Percentiles rank a stretch among this genome's conserved stretches.
Conservation (phyloP, 192 early-diverging fungal species). For the Nowakowskiella sp. region DNA sequence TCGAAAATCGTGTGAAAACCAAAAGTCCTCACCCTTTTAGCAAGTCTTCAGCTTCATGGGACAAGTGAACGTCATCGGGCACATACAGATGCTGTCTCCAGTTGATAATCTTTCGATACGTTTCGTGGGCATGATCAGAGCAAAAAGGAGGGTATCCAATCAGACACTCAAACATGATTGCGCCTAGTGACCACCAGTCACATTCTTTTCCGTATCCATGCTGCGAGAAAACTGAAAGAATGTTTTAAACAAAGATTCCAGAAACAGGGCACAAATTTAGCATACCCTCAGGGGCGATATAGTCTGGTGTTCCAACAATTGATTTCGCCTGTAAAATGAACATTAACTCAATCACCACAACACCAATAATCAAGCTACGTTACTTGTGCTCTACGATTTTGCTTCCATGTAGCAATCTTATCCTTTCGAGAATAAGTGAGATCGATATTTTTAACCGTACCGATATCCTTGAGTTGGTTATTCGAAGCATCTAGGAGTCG, state of each 20-base stretch:
- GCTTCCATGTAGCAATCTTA: constrained; percentile 95
- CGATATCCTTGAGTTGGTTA: constrained; percentile 27
- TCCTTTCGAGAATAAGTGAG: constrained; percentile 87
- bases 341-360: constrained; percentile 1
- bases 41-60: constrained; percentile 84
- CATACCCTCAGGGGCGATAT: constrained; percentile 84
- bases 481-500: constrained; percentile 27
- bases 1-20: background rate
- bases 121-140: constrained; percentile 89
- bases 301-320: constrained; percentile 97
- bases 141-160: constrained; percentile 98
- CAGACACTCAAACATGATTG: constrained; percentile 99
- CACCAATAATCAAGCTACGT: background rate
- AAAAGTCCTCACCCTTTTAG: constrained; percentile 59
- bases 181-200: constrained; percentile 99
- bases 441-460: constrained; percentile 67
- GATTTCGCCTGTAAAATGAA: constrained; percentile 71
- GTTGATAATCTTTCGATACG: constrained; percentile 96
- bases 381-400: constrained; percentile 85
- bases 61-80: constrained; percentile 88
- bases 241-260: background rate
- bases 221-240: constrained; percentile 65
- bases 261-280: constrained; percentile 17
- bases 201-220: constrained; percentile 95
- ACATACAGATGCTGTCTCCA: constrained; percentile 87